These are phyloP conservation scores for Phlegmacium glaucopus DNA, from an alignment of 768 basidiomycete species.

Conservation along the genomic window DNA sequence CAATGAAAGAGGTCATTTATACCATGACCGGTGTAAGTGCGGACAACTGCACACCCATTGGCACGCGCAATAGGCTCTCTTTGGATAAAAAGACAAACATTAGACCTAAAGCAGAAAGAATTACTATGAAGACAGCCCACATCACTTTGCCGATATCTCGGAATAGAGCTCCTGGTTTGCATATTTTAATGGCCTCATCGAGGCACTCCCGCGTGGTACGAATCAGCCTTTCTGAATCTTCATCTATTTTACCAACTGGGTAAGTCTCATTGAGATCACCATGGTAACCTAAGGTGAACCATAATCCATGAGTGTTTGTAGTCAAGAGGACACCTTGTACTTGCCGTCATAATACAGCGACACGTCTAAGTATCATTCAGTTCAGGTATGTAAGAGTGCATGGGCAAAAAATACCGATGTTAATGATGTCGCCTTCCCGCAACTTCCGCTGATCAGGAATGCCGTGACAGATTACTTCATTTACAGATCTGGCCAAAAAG, in stretches of 20 bases:
- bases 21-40: slow-evolving; percentile 91
- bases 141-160: slow-evolving; percentile 86
- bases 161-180: slow-evolving; percentile 91
- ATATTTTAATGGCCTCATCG: slow-evolving; percentile 86
- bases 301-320: not conserved
- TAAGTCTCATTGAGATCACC: slow-evolving; percentile 93
- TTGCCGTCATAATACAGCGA: slow-evolving; percentile 75
- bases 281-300: slow-evolving; percentile 67
- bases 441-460: slow-evolving; percentile 86
- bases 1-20: slow-evolving; percentile 84
- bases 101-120: not conserved
- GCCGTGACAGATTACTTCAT: slow-evolving; percentile 97
- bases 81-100: slow-evolving; percentile 2
- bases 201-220: slow-evolving; percentile 77
- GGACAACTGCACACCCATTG: slow-evolving; percentile 86
- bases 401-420: slow-evolving; percentile 61
- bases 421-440: slow-evolving; percentile 93
- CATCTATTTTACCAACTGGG: slow-evolving; percentile 82
- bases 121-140: slow-evolving; percentile 40
- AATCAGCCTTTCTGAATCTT: slow-evolving; percentile 80
- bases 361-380: slow-evolving; percentile 52
- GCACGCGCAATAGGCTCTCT: slow-evolving; percentile 85
- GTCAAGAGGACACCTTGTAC: slow-evolving; percentile 5
- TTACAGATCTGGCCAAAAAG: slow-evolving; percentile 63
- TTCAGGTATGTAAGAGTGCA: slow-evolving; percentile 5